phyloP scores from a whole-genome alignment of 1,139 yeast genomes.

The Candida freyschussii region DNA sequence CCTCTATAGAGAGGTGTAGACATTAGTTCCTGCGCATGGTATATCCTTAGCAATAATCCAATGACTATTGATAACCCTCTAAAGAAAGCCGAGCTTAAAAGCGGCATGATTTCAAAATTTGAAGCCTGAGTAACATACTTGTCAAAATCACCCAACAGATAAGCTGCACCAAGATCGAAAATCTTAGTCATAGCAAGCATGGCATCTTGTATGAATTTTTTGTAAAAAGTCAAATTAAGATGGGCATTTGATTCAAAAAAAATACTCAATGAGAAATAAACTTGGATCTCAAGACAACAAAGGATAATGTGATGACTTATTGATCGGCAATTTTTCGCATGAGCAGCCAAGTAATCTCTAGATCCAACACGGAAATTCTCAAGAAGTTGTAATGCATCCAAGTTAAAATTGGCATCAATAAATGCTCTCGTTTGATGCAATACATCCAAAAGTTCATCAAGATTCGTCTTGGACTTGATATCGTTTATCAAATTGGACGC shows the following conservation, averaged over 20 bases:
- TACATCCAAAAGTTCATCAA: constrained; percentile 5
- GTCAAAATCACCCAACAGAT: constrained; percentile 10
- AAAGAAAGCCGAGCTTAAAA: constrained; percentile 7
- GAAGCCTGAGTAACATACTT: constrained; percentile 6
- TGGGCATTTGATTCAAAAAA: constrained; percentile 15
- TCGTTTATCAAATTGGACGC: constrained; percentile 12
- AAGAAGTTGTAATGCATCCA: constrained; percentile 7
- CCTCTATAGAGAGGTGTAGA: constrained; percentile 5
- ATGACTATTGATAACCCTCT: constrained; percentile 5
- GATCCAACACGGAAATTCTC: constrained; percentile 6
- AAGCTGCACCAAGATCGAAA: constrained; percentile 13
- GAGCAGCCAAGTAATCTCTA: constrained; percentile 4
- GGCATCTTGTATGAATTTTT: constrained; percentile 5
- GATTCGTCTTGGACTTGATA: constrained; percentile 8
- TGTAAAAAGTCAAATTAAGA: constrained; percentile 9
- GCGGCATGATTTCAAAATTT: constrained; percentile 15
- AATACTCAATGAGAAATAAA: constrained; percentile 8
- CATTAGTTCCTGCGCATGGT: constrained; percentile 16
- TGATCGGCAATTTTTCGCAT: constrained; percentile 10
- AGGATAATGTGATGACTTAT: constrained; percentile 10
- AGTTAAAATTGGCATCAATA: constrained; percentile 9
- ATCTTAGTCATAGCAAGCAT: background rate
- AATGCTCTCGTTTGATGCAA: constrained; percentile 9
- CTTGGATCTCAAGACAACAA: constrained; percentile 11
- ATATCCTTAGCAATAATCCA: constrained; percentile 9